Conservation (phyloP, 2,329 filamentous ascomycete genomes). For the Pyricularia sp. region DNA sequence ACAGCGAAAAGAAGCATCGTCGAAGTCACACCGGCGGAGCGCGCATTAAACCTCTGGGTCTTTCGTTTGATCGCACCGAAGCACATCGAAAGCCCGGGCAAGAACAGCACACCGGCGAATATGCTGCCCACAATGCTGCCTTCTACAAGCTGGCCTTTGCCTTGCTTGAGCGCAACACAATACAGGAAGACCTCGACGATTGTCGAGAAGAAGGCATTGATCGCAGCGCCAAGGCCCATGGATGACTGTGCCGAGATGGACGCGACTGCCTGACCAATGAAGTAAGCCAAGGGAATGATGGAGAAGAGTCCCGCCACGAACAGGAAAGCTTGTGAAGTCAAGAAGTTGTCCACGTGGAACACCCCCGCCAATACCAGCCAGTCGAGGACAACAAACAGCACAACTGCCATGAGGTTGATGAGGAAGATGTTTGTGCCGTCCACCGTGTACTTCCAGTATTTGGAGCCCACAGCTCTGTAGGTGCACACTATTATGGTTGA, state of each 20-base stretch:
- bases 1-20: slow-evolving; percentile 97
- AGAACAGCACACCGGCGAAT: slow-evolving; percentile 87
- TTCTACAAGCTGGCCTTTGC: slow-evolving; percentile 86
- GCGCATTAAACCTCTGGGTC: slow-evolving; percentile 95
- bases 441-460: slow-evolving; percentile 99
- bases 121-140: slow-evolving; percentile 97
- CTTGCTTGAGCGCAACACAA: slow-evolving; percentile 82
- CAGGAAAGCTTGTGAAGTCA: slow-evolving; percentile 75
- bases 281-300: slow-evolving; percentile 93
- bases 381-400: slow-evolving; percentile 90
- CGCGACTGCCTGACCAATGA: slow-evolving; percentile 94
- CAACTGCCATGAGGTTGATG: slow-evolving; percentile 88
- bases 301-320: slow-evolving; percentile 72
- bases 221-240: slow-evolving; percentile 91
- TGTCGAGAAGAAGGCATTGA: slow-evolving; percentile 97
- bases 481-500: slow-evolving; percentile 82
- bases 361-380: slow-evolving; percentile 64
- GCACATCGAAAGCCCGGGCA: slow-evolving; percentile 95
- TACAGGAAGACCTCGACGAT: slow-evolving; percentile 97
- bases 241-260: slow-evolving; percentile 98
- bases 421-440: slow-evolving; percentile 98
- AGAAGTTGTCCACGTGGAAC: slow-evolving; percentile 54
- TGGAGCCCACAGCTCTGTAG: slow-evolving; percentile 83
- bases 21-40: slow-evolving; percentile 88
- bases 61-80: slow-evolving; percentile 96